These are phyloP conservation scores for Osmanthus fragrans DNA, from an alignment of 257 asterid genomes.

Conservation along the genomic window DNA sequence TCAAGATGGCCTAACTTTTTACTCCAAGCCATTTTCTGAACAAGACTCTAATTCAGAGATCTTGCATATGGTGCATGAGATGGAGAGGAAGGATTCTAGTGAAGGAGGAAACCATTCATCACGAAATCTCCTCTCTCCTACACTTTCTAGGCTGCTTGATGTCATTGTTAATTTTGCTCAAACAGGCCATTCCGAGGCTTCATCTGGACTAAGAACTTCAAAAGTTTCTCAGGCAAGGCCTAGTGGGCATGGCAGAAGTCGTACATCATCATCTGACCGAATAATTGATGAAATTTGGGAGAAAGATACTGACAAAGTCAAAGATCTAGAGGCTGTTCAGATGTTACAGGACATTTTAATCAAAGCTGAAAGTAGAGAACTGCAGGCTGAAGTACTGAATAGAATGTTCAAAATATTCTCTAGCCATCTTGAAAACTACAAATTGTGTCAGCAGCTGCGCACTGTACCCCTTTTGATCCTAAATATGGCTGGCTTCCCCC, in stretches of 20 bases:
- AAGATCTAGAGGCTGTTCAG: conserved; percentile 96
- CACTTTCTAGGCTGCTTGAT: conserved; percentile 88
- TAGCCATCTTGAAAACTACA: conserved; percentile 90
- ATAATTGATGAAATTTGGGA: conserved; percentile 78
- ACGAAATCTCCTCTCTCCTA: conserved; percentile 71
- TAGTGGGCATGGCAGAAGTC: conserved; percentile 68
- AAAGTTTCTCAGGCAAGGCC: conserved; percentile 58
- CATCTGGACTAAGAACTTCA: conserved; percentile 46
- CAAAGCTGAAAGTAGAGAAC: conserved; percentile 81
- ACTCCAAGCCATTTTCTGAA: conserved; percentile 39
- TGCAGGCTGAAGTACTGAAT: conserved; percentile 91
- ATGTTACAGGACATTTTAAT: conserved; percentile 94
- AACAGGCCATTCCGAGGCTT: conserved; percentile 64
- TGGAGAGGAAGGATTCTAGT: conserved; percentile 32
- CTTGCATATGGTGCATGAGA: conserved; percentile 35
- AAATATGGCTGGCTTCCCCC: conserved; percentile 92
- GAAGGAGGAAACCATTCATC: conserved; percentile 44
- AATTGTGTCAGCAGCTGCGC: conserved; percentile 88
- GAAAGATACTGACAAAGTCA: conserved; percentile 81
- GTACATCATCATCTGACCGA: conserved; percentile 71
- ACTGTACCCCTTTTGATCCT: conserved; percentile 95
- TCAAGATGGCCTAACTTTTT: conserved; percentile 47
- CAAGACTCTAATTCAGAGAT: conserved; percentile 46
- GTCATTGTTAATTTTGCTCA: conserved; percentile 79
- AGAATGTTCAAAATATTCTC: conserved; percentile 95